Evolutionary conservation across 2,329 filamentous ascomycete species (phyloP), one percentile per base, ranked within the genome.

Genomic region (Arachnomyces sp.): DNA sequence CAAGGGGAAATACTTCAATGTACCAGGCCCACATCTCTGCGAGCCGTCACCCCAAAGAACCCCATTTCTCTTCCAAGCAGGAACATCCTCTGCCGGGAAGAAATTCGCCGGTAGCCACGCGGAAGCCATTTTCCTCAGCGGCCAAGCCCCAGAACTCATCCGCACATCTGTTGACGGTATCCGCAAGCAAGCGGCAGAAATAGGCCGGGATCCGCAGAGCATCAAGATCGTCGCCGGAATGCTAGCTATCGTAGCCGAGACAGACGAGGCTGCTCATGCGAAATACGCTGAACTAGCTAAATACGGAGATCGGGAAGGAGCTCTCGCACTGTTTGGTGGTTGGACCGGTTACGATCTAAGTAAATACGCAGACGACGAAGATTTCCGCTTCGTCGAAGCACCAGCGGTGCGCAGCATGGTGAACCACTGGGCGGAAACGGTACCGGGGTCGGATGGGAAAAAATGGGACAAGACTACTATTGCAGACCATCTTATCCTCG

Each of bases 11-110:
- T 67, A 69, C 39, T 68, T 68, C 53, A 59, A 59, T 25, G 62
- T 66, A 1, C 58, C 62, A 2, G 67, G 67, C 0, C 67, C 67
- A n/a, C 65, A 66, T 51, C 56, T 68, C 15, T 60, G 63, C 25
- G 62, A 70, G 40, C 69, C 69, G 1, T 66, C 63, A 28, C 57
- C 60, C 3, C 69, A 73, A 49, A 59, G 69, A 0, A 72, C 69
- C 1, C 69, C 69, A 0, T 68, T 71, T 38, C 40, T 72, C 4
- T 57, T 72, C 18, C 68, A 72, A 46, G 69, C 69, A 3, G 69
- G 69, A 1, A 65, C 67, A 0, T 68, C 63, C 3, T 61, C 63
- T 18, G 65, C 67, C 1, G 69, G 69, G 1, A 69, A 67, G 34
- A 56, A 56, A 0, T 72, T 72, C 28, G 68, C 66, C 5, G 65